Evolutionary conservation across 1,284 basidiomycete genomes (phyloP).

Genomic region (Heterobasidion occidentale): DNA sequence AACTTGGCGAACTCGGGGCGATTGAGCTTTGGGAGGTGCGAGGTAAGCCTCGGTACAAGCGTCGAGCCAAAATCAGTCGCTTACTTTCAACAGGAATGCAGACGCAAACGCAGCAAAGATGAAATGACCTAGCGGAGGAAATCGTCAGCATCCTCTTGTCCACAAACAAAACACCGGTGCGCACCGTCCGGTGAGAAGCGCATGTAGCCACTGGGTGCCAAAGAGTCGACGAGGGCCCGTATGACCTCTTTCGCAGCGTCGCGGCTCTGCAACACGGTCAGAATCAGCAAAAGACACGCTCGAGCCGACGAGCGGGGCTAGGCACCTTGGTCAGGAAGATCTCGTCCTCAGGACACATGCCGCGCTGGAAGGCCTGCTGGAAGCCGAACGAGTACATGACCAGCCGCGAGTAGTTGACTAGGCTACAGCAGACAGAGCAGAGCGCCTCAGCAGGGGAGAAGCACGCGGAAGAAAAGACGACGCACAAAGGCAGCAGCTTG

Average conservation of each 20-base stretch:
- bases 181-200: conserved; percentile 75
- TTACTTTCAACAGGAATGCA: conserved; percentile 76
- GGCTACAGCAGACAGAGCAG: conserved; percentile 28
- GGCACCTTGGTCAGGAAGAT: conserved; percentile 65
- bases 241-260: conserved; percentile 65
- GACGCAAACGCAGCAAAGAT: conserved; percentile 82
- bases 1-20: conserved; percentile 64
- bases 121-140: conserved; percentile 54
- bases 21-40: conserved; percentile 43
- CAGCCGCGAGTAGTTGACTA: conserved; percentile 70
- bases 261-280: conserved; percentile 42
- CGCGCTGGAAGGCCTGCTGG: conserved; percentile 71
- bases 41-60: neutral
- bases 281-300: conserved; percentile 3
- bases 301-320: neutral
- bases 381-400: conserved; percentile 84
- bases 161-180: conserved; percentile 7
- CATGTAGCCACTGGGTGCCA: conserved; percentile 73
- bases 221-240: conserved; percentile 50
- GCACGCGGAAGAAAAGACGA: conserved; percentile 4
- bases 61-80: conserved; percentile 6
- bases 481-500: conserved; percentile 68
- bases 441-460: conserved; percentile 10
- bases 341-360: conserved; percentile 52
- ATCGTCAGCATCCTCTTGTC: neutral